These are phyloP conservation scores for Aspergillus chevalieri DNA, from an alignment of 2,329 filamentous ascomycete genomes.

Conservation along the genomic window DNA sequence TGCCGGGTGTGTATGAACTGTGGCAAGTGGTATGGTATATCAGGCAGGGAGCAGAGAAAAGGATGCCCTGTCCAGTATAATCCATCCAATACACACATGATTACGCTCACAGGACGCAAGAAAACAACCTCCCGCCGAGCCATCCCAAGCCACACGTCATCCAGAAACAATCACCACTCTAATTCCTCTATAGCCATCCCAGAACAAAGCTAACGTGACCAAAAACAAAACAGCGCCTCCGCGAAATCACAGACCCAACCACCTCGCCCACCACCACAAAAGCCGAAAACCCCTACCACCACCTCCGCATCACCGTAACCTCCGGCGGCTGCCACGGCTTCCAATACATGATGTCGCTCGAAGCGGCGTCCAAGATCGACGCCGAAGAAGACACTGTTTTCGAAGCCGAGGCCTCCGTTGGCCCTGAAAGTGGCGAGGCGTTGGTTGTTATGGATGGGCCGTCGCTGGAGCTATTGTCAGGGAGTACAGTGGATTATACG, in stretches of 20 bases:
- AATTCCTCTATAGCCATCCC: not conserved
- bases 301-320: slow-evolving; percentile 86
- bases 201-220: not conserved
- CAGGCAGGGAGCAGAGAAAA: too few species aligned
- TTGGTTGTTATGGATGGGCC: slow-evolving; percentile 84
- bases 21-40: too few species aligned
- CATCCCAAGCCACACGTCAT: too few species aligned
- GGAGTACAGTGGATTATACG: slow-evolving; percentile 93
- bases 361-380: slow-evolving; percentile 50
- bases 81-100: too few species aligned
- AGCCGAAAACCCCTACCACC: slow-evolving; percentile 65
- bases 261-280: slow-evolving; percentile 28
- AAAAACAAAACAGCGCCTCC: slow-evolving; percentile 55
- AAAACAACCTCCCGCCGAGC: too few species aligned
- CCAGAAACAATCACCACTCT: not conserved
- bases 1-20: not conserved
- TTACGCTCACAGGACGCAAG: too few species aligned
- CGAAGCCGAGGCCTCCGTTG: slow-evolving; percentile 46
- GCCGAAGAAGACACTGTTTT: slow-evolving; percentile 84
- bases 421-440: slow-evolving; percentile 48
- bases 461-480: slow-evolving; percentile 80
- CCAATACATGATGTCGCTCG: slow-evolving; percentile 90
- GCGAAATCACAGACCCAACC: slow-evolving; percentile 61
- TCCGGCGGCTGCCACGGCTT: slow-evolving; percentile 96
- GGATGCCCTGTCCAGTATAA: too few species aligned